Evolutionary conservation across 129 eudicot genomes (phyloP), one percentile per base, ranked within the genome.

Genomic region (Silybum marianum): DNA sequence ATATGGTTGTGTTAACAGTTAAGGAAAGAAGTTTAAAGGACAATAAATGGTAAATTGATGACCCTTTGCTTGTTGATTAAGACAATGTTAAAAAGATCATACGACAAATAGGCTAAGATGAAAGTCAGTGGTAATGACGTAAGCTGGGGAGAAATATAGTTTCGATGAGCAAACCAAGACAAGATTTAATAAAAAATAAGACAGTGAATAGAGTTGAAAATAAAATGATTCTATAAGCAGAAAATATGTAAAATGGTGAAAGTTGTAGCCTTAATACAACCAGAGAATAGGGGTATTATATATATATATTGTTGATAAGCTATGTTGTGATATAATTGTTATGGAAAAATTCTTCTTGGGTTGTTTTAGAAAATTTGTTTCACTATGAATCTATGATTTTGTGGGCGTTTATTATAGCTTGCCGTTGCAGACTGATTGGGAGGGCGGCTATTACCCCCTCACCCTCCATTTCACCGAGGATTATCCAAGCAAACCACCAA

Each of bases 401-500:
- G 77, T 71, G 26, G 77, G 60, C 42, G 12, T 83, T 82, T 24
- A 78, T 76, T 60, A 39, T 76, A 40, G n/a, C n/a, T 48, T n/a
- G 11, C 65, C 23, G 63, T 72, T 83, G 88, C 89, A 90, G 97
- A 90, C 98, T 68, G 98, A 90, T 74, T 90, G 98, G 96, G 96
- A 90, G 73, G 95, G 95, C 38, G 97, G 95, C 24, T 88, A 36
- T 83, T 93, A 80, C 76, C 97, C 97, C 16, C 86, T 93, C 12
- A 79, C 97, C 11, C 88, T 93, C 73, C 88, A 88, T 66, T 92
- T 92, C 80, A 89, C 87, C 73, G 97, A 92, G 77, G 94, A 92
- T 81, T 90, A 92, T 81, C 98, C 97, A 36, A 91, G 97, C 90
- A 94, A 94, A 76, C 98, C 97, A 21, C 98, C 98, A 0, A 94